Percentiles rank a stretch among this genome's conserved stretches.
phyloP scores from a whole-genome alignment of 108 stramenopile species.

The Pseudonitzschia delicatissima region DNA sequence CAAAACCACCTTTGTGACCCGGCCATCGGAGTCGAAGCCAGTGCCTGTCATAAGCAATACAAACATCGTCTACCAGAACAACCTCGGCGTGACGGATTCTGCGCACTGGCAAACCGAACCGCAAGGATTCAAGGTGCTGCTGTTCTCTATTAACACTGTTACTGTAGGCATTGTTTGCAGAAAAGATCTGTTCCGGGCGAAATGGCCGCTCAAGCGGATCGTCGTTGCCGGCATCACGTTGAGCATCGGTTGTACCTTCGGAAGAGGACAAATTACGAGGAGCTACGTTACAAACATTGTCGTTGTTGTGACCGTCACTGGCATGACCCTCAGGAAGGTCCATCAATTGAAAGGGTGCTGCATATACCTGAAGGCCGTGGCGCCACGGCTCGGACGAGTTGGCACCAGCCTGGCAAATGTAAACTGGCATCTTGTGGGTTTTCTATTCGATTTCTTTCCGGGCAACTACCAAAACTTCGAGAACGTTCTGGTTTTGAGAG shows the following conservation, averaged over 20 bases:
- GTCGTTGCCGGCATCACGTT: background rate
- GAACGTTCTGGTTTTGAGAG: no score
- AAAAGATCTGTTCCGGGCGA: background rate
- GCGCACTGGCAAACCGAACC: constrained; percentile 45
- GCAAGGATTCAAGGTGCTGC: background rate
- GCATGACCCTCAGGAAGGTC: constrained; percentile 6
- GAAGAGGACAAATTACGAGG: background rate
- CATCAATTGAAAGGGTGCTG: constrained; percentile 55
- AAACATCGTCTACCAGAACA: constrained; percentile 73
- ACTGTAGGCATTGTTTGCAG: background rate
- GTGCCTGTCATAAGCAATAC: constrained; percentile 49
- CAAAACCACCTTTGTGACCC: constrained; percentile 73
- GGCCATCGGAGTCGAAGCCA: constrained; percentile 87
- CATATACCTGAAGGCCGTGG: constrained; percentile 73
- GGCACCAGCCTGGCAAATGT: constrained; percentile 71
- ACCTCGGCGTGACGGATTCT: constrained; percentile 82
- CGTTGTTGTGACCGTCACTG: background rate
- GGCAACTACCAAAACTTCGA: no score
- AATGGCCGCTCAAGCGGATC: background rate
- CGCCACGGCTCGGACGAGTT: constrained; percentile 71
- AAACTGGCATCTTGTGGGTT: constrained; percentile 63
- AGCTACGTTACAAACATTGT: background rate
- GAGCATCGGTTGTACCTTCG: background rate
- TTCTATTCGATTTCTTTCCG: background rate
- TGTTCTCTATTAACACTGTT: background rate